These are phyloP conservation scores for Phoma sp. DNA, from an alignment of 2,329 filamentous ascomycete genomes.

Conservation along the genomic window DNA sequence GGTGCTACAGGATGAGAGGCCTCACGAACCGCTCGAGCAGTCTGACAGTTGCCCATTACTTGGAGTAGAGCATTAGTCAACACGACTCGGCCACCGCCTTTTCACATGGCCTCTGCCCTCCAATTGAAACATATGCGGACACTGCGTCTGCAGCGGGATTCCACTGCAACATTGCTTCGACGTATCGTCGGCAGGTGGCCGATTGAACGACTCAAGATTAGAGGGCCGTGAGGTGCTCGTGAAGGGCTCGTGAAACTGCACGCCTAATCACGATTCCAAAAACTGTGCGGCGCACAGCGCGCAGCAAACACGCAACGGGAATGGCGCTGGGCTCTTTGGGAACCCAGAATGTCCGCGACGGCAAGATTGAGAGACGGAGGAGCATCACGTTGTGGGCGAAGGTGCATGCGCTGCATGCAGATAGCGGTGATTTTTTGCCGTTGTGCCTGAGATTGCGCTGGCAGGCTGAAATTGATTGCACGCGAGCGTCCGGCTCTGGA, in stretches of 20 bases:
- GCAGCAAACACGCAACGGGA: conserved; percentile 1
- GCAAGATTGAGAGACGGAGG: conserved; percentile 1
- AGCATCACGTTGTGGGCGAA: background rate
- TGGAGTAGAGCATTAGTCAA: background rate
- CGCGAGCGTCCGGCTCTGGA: conserved; percentile 10
- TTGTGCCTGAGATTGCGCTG: conserved; percentile 7
- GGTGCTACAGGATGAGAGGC: background rate
- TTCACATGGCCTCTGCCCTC: background rate
- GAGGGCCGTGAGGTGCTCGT: background rate
- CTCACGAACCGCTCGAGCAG: background rate
- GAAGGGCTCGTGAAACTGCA: conserved; percentile 10
- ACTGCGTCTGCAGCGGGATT: background rate
- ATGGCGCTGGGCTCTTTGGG: background rate
- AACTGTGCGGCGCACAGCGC: background rate
- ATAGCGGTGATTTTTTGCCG: conserved; percentile 1
- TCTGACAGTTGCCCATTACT: background rate
- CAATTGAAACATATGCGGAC: background rate
- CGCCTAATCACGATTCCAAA: conserved; percentile 1
- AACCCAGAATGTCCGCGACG: conserved; percentile 1
- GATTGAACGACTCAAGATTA: background rate
- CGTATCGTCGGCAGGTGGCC: background rate
- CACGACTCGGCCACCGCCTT: background rate
- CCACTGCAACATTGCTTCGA: background rate
- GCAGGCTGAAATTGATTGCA: conserved; percentile 8
- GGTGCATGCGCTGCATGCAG: background rate